A percentile compares a stretch with the other conserved stretches of the same genome.
These are phyloP conservation scores for Cladorrhinum sp. DNA, from an alignment of 2,329 filamentous ascomycete species.

Conservation along the genomic window DNA sequence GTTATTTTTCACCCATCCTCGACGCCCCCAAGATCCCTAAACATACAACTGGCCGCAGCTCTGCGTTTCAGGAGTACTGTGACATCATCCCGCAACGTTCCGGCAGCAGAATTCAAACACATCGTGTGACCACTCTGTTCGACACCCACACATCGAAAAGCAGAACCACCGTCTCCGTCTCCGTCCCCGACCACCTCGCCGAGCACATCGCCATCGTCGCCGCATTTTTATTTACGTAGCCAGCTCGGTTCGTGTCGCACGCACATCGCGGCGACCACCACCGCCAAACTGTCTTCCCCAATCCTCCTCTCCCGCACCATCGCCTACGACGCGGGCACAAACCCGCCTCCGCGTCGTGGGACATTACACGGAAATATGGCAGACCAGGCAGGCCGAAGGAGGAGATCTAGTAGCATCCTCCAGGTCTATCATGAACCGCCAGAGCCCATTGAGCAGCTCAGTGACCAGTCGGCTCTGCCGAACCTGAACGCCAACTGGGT, in stretches of 20 bases:
- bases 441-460: slow-evolving; percentile 96
- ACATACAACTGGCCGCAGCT: background rate
- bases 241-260: slow-evolving; percentile 19
- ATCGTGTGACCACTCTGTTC: background rate
- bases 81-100: background rate
- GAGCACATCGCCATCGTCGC: background rate
- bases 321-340: slow-evolving; percentile 83
- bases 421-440: slow-evolving; percentile 93
- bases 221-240: background rate
- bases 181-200: background rate
- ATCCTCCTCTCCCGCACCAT: slow-evolving; percentile 84
- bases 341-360: slow-evolving; percentile 60
- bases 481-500: slow-evolving; percentile 99
- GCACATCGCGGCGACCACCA: slow-evolving; percentile 48
- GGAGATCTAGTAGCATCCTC: slow-evolving; percentile 91
- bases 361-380: slow-evolving; percentile 56
- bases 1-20: background rate
- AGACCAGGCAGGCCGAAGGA: slow-evolving; percentile 69
- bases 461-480: slow-evolving; percentile 88
- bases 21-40: background rate
- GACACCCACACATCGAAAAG: background rate
- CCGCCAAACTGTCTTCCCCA: slow-evolving; percentile 94
- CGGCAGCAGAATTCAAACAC: background rate
- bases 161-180: background rate
- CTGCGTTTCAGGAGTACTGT: background rate